Conservation (phyloP, 257 asterid genomes). For the Nyctanthes arbortristis region DNA sequence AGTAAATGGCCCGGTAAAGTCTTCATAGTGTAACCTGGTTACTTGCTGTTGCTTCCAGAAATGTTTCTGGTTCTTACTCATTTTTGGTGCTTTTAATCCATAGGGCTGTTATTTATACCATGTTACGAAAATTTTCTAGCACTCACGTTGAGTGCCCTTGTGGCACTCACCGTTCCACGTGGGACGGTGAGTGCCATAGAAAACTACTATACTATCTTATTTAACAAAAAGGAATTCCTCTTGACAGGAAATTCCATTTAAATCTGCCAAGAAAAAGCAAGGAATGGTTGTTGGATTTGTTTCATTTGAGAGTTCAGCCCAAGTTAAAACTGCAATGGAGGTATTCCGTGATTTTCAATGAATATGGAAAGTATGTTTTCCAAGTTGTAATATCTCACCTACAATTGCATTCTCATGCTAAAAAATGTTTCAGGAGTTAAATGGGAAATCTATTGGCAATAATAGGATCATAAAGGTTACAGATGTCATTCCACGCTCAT, state of each 20-base stretch:
- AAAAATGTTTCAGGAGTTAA: conserved; percentile 59
- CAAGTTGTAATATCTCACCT: conserved; percentile 4
- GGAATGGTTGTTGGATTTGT: conserved; percentile 94
- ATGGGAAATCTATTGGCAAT: conserved; percentile 70
- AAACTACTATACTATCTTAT: conserved; percentile 7
- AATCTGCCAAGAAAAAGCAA: conserved; percentile 92
- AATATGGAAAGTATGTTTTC: neutral
- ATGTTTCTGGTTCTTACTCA: neutral
- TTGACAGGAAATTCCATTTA: conserved; percentile 61
- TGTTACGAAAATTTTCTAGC: too few relatives aligned
- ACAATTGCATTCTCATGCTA: conserved; percentile 25
- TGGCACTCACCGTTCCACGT: too few relatives aligned
- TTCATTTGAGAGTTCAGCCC: conserved; percentile 65
- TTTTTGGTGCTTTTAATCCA: neutral
- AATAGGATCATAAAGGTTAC: conserved; percentile 75
- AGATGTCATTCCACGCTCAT: conserved; percentile 68
- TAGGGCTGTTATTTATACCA: conserved; percentile 14
- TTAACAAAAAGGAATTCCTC: conserved; percentile 6
- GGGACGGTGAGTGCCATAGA: too few relatives aligned
- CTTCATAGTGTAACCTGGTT: too few relatives aligned
- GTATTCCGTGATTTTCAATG: conserved; percentile 33
- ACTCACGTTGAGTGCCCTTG: too few relatives aligned
- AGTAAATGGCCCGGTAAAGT: neutral
- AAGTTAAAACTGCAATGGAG: conserved; percentile 57
- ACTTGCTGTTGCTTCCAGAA: neutral